Conservation (phyloP, 2,329 filamentous ascomycete genomes). For the Xylaria sp. region DNA sequence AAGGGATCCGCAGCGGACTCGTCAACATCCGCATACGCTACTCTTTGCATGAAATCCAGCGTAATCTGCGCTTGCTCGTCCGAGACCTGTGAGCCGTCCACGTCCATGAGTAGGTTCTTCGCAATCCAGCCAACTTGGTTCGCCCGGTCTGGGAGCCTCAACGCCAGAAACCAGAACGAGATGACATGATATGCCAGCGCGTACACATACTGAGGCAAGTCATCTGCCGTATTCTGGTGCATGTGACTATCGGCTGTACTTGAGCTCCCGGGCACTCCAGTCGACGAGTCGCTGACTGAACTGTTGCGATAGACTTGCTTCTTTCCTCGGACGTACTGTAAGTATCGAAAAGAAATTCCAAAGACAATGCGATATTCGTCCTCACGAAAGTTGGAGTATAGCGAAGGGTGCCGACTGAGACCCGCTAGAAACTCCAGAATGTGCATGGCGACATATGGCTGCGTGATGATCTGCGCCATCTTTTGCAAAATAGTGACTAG, state of each 20-base stretch:
- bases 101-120: slow-evolving; percentile 80
- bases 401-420: slow-evolving; percentile 78
- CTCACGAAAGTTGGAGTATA: slow-evolving; percentile 86
- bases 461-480: slow-evolving; percentile 95
- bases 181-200: slow-evolving; percentile 94
- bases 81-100: slow-evolving; percentile 71
- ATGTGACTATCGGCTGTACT: slow-evolving; percentile 32
- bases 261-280: slow-evolving; percentile 23
- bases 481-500: slow-evolving; percentile 85
- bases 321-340: slow-evolving; percentile 82
- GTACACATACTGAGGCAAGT: slow-evolving; percentile 91
- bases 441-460: slow-evolving; percentile 87
- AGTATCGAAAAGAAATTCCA: slow-evolving; percentile 89
- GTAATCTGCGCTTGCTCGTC: slow-evolving; percentile 95
- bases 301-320: slow-evolving; percentile 52
- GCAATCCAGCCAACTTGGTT: slow-evolving; percentile 90
- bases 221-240: slow-evolving; percentile 57
- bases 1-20: slow-evolving; percentile 69
- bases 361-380: slow-evolving; percentile 95
- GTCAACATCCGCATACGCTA: slow-evolving; percentile 82
- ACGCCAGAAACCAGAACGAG: slow-evolving; percentile 92
- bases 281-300: slow-evolving; percentile 47
- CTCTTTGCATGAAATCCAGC: slow-evolving; percentile 91
- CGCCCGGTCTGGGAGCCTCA: slow-evolving; percentile 81
- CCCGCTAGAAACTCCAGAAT: slow-evolving; percentile 95